Evolutionary conservation across 108 stramenopile species (phyloP).

Genomic region (Nitzschia inconspicua): DNA sequence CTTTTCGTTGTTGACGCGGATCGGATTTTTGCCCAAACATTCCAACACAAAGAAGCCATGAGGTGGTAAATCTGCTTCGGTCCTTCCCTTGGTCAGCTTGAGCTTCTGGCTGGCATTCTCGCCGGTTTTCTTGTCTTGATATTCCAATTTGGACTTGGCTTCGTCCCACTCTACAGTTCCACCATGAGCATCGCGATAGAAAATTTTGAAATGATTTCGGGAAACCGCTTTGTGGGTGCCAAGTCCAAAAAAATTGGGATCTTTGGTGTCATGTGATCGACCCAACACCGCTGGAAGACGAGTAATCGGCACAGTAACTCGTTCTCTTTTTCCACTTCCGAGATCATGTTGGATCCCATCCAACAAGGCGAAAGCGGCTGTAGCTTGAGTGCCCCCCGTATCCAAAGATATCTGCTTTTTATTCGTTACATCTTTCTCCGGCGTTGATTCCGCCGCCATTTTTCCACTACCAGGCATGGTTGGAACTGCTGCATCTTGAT

Average conservation of each 20-base stretch:
- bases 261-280: constrained; percentile 35
- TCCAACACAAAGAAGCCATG: constrained; percentile 66
- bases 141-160: background rate
- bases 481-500: too few species aligned
- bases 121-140: background rate
- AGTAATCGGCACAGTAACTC: constrained; percentile 53
- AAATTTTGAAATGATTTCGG: constrained; percentile 37
- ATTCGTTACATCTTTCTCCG: too few species aligned
- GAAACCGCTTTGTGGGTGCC: constrained; percentile 36
- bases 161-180: constrained; percentile 20
- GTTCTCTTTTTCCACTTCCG: constrained; percentile 7
- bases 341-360: constrained; percentile 26
- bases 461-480: too few species aligned
- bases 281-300: constrained; percentile 59
- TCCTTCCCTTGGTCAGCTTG: background rate
- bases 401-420: too few species aligned
- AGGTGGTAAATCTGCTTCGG: constrained; percentile 5
- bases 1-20: constrained; percentile 36
- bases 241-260: constrained; percentile 47
- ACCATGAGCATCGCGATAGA: constrained; percentile 37
- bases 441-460: too few species aligned
- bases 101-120: background rate
- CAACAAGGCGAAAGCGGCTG: constrained; percentile 15
- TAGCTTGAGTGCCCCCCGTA: too few species aligned
- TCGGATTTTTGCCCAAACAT: constrained; percentile 59